phyloP scores from a whole-genome alignment of 305 asterid species.

The Lippia alba region DNA sequence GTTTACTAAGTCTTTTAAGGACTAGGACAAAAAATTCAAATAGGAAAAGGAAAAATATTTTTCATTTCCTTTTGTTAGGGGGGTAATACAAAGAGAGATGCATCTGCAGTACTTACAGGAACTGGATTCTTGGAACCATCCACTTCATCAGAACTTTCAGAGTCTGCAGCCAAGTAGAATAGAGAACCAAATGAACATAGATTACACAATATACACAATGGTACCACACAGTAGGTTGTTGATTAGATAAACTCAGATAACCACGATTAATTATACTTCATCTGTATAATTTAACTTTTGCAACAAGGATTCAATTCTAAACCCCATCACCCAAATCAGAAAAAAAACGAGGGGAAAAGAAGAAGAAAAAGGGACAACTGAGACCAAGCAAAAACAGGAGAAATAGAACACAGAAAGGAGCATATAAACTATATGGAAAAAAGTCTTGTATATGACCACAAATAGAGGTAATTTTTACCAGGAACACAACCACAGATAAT shows the following conservation, averaged over 20 bases:
- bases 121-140: constrained; percentile 48
- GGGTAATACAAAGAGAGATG: constrained; percentile 20
- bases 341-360: background rate
- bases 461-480: too few relatives aligned
- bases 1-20: constrained; percentile 4
- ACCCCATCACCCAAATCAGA: background rate
- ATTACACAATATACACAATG: constrained; percentile 4
- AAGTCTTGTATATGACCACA: too few relatives aligned
- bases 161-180: constrained; percentile 56
- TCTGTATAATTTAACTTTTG: background rate
- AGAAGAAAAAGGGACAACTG: background rate
- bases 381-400: background rate
- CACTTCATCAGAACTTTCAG: constrained; percentile 56
- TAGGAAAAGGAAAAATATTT: background rate
- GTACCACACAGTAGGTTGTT: background rate
- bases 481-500: too few relatives aligned
- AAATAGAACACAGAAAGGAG: background rate
- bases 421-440: background rate
- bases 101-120: constrained; percentile 44
- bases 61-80: too few relatives aligned
- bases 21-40: constrained; percentile 1
- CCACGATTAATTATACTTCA: background rate
- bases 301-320: background rate
- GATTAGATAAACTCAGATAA: background rate
- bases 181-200: constrained; percentile 17